These are phyloP conservation scores for Talaromyces funiculosus DNA, from an alignment of 2,329 filamentous ascomycete species.

Conservation along the genomic window DNA sequence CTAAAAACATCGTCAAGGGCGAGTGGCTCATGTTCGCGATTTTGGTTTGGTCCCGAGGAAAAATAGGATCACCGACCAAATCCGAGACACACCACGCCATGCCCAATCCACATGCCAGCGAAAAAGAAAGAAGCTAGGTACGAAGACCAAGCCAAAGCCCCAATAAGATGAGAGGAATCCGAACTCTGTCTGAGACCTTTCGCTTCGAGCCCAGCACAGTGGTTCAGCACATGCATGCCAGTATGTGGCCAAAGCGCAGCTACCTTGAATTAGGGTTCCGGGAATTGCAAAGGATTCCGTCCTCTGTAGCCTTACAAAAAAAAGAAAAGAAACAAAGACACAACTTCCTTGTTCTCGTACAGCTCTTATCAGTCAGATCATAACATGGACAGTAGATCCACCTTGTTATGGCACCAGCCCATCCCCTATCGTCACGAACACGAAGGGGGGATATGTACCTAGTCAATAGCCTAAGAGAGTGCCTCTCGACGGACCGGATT, in stretches of 20 bases:
- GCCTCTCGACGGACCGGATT: background rate
- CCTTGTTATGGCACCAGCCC: background rate
- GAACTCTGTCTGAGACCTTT: background rate
- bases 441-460: background rate
- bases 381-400: background rate
- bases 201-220: slow-evolving; percentile 11
- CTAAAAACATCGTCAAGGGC: background rate
- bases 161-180: background rate
- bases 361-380: background rate
- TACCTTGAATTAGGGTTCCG: background rate
- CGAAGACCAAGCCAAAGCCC: background rate
- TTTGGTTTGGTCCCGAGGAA: too few relatives aligned
- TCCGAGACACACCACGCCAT: background rate
- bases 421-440: background rate
- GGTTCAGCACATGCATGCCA: slow-evolving; percentile 14
- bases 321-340: too few relatives aligned
- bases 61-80: background rate
- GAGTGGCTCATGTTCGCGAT: background rate
- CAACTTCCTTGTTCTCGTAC: background rate
- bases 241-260: slow-evolving; percentile 13
- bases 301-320: background rate
- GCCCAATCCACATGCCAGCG: background rate
- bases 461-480: too few relatives aligned
- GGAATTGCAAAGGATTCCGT: background rate
- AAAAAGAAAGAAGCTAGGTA: background rate